Percentiles rank a stretch among this genome's conserved stretches.
These are phyloP conservation scores for Clohesyomyces aquaticus DNA, from an alignment of 495 filamentous ascomycete genomes.

Conservation along the genomic window DNA sequence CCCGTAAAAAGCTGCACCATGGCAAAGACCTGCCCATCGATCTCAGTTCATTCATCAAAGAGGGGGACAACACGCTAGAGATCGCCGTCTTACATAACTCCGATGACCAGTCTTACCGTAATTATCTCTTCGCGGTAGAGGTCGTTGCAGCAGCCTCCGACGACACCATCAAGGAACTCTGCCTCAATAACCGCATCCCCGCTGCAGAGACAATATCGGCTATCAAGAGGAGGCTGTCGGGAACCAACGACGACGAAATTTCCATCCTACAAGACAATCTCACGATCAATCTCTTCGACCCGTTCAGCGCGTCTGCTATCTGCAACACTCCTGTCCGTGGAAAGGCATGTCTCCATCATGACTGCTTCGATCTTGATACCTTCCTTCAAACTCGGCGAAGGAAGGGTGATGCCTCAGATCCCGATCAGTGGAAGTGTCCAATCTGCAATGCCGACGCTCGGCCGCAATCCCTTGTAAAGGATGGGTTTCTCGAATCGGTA, in stretches of 20 bases:
- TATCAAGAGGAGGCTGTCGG: slow-evolving; percentile 56
- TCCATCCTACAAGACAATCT: slow-evolving; percentile 64
- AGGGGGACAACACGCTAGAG: slow-evolving; percentile 35
- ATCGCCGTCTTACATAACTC: slow-evolving; percentile 16
- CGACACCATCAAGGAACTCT: slow-evolving; percentile 52
- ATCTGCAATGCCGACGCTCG: slow-evolving; percentile 75
- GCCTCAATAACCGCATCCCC: slow-evolving; percentile 47
- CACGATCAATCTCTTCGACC: slow-evolving; percentile 75
- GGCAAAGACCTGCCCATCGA: slow-evolving; percentile 42
- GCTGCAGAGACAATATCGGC: slow-evolving; percentile 48
- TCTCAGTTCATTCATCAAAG: slow-evolving; percentile 28
- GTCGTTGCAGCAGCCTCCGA: slow-evolving; percentile 59
- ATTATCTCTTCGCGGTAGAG: slow-evolving; percentile 34
- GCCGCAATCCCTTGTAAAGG: slow-evolving; percentile 67
- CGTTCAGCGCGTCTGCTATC: slow-evolving; percentile 66
- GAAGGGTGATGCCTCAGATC: slow-evolving; percentile 55
- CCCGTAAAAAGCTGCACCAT: slow-evolving; percentile 33
- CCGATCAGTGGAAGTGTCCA: slow-evolving; percentile 83
- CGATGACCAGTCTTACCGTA: slow-evolving; percentile 17
- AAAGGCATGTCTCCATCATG: slow-evolving; percentile 64
- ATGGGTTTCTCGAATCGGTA: slow-evolving; percentile 69
- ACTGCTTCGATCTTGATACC: slow-evolving; percentile 87
- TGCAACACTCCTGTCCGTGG: slow-evolving; percentile 73
- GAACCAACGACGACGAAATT: slow-evolving; percentile 64
- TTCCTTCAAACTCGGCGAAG: slow-evolving; percentile 69